Evolutionary conservation across 257 asterid genomes (phyloP), one percentile per base, ranked within the genome.

Genomic region (Plantago major): DNA sequence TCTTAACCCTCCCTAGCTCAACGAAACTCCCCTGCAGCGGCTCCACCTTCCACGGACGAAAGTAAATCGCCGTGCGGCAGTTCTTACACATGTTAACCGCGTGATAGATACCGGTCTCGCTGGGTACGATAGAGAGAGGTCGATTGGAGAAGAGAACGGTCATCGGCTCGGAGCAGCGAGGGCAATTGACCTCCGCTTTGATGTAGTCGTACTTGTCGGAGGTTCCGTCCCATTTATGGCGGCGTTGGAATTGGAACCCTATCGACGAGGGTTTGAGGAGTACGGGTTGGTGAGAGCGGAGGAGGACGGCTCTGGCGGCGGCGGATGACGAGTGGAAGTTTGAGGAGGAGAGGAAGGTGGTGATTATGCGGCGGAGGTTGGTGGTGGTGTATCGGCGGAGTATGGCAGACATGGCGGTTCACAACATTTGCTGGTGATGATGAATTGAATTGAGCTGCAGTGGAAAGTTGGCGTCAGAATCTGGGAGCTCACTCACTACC

Each of bases 1-100:
- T 81, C 79, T 74, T 90, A 59, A 90, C 85, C 79, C 84, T 83
- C 66, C 97, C 97, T 70, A 90, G 82, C 89, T 90, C 97, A 57
- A 85, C 50, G 55, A 90, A 90, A 73, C 78, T 87, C 67, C 97
- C 97, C 69, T 83, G 94, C 77, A 90, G 71, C 16, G 97, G 97
- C 73, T 85, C 93, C 74, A 90, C 67, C 82, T 82, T 87, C 54
- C 78, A 71, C 51, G 97, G 96, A n/a, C 94, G 78, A 62, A 90
- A 87, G 67, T 90, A 90, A 70, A 78, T 83, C 13, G 96, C 97
- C 19, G 96, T 88, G 45, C 96, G 79, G 53, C 97, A 90, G 53
- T 66, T 62, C 49, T 73, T 74, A 66, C 97, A 90, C 79, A 88
- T 73, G 68, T 83, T 90, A 42, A 90, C 77, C 4, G 96, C 97